Conservation (phyloP, 1,284 basidiomycete species). For the Abortiporus biennis region DNA sequence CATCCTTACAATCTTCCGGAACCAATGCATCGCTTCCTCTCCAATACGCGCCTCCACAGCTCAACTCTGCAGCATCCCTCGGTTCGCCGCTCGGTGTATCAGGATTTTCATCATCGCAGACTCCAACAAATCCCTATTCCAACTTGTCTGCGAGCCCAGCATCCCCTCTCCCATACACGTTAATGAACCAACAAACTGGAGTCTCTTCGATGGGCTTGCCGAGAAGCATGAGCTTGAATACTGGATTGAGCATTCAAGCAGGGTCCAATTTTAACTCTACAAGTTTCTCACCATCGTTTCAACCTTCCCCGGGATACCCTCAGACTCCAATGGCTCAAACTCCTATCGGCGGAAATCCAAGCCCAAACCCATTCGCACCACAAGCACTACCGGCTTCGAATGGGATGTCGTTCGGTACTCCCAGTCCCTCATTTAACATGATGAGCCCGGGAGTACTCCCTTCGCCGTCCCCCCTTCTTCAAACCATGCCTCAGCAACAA, state of each 20-base stretch:
- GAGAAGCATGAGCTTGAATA: slow-evolving; percentile 22
- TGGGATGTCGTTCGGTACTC: slow-evolving; percentile 1
- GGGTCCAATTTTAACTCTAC: slow-evolving; percentile 3
- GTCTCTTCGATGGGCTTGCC: slow-evolving; percentile 14
- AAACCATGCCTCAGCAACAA: slow-evolving; percentile 10
- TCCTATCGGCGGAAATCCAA: slow-evolving; percentile 9
- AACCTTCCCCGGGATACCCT: slow-evolving; percentile 15
- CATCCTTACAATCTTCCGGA: slow-evolving; percentile 39
- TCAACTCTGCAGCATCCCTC: slow-evolving; percentile 15
- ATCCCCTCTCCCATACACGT: slow-evolving; percentile 21
- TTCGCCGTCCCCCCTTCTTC: slow-evolving; percentile 7
- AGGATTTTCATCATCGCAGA: slow-evolving; percentile 15
- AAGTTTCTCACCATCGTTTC: slow-evolving; percentile 6
- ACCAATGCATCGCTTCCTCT: slow-evolving; percentile 46
- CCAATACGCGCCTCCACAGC: slow-evolving; percentile 31
- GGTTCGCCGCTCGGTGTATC: slow-evolving; percentile 13
- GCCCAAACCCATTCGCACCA: slow-evolving; percentile 20
- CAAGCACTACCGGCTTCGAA: slow-evolving; percentile 9
- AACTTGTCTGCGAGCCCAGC: slow-evolving; percentile 18
- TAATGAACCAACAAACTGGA: slow-evolving; percentile 16
- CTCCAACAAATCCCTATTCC: slow-evolving; percentile 19
- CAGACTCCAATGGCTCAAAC: slow-evolving; percentile 10
- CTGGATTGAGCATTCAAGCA: slow-evolving; percentile 11
- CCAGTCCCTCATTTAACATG: slow-evolving; percentile 1
- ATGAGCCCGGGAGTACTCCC: not conserved